Percentiles rank a stretch among this genome's conserved stretches.
These are phyloP conservation scores for Geotrichum reessii DNA, from an alignment of 1,139 yeast species.

Conservation along the genomic window DNA sequence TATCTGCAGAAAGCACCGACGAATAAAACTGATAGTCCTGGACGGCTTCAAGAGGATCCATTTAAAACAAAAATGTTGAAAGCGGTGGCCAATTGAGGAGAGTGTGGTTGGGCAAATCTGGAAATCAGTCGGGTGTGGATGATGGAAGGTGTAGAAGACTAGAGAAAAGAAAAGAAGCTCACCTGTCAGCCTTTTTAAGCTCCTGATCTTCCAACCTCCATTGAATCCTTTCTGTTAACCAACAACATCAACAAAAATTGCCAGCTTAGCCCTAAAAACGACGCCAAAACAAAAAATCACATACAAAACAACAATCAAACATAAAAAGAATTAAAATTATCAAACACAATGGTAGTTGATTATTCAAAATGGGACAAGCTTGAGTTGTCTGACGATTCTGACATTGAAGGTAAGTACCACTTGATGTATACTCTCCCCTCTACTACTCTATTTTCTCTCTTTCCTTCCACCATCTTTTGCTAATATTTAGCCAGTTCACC, in stretches of 20 bases:
- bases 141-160: neutral
- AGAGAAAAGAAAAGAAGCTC: neutral
- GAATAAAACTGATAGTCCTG: slow-evolving; percentile 11
- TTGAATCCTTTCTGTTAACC: neutral
- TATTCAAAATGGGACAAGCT: slow-evolving; percentile 97
- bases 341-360: slow-evolving; percentile 49
- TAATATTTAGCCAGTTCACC: slow-evolving; percentile 57
- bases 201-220: neutral
- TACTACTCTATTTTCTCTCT: too few relatives aligned
- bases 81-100: neutral
- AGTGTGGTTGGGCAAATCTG: neutral
- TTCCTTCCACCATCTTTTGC: neutral
- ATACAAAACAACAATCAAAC: neutral
- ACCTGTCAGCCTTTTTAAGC: neutral
- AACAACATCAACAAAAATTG: neutral
- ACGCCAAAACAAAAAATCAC: neutral
- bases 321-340: too few relatives aligned
- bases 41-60: slow-evolving; percentile 16
- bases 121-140: neutral
- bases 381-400: slow-evolving; percentile 93
- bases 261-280: neutral
- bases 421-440: neutral
- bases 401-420: slow-evolving; percentile 50
- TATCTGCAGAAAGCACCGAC: neutral
- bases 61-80: neutral